phyloP scores from a whole-genome alignment of 2,329 filamentous ascomycete species.

The Fusarium tanahbumbuense region DNA sequence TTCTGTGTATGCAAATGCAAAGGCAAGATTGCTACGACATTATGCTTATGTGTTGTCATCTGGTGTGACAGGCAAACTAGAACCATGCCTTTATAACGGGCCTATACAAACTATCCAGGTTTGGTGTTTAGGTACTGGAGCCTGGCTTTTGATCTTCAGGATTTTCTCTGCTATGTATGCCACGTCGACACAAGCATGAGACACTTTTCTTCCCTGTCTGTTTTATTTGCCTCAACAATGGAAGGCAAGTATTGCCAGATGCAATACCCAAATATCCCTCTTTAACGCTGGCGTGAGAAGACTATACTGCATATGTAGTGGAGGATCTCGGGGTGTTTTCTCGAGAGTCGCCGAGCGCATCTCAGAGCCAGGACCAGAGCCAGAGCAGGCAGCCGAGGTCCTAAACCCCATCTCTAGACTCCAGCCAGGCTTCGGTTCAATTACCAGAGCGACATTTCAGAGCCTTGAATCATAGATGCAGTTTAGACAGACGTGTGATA shows the following conservation, averaged over 20 bases:
- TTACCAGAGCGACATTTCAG: not conserved
- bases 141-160: slow-evolving; percentile 18
- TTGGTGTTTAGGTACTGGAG: slow-evolving; percentile 16
- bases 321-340: slow-evolving; percentile 25
- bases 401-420: slow-evolving; percentile 19
- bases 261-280: slow-evolving; percentile 11
- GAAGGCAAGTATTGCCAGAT: slow-evolving; percentile 18
- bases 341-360: slow-evolving; percentile 38
- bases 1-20: slow-evolving; percentile 18
- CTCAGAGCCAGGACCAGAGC: slow-evolving; percentile 6
- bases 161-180: slow-evolving; percentile 16
- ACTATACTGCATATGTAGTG: slow-evolving; percentile 28
- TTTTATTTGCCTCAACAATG: slow-evolving; percentile 31
- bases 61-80: slow-evolving; percentile 8
- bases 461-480: slow-evolving; percentile 25
- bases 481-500: slow-evolving; percentile 25
- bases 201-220: slow-evolving; percentile 16
- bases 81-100: slow-evolving; percentile 1
- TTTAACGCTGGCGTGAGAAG: slow-evolving; percentile 41
- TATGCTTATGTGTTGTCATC: slow-evolving; percentile 14
- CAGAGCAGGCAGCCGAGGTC: slow-evolving; percentile 13
- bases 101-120: not conserved
- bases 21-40: slow-evolving; percentile 13
- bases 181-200: slow-evolving; percentile 21
- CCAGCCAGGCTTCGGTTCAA: not conserved